Evolutionary conservation across 306 rosid species (phyloP).

Genomic region (Hippophae gyantsensis): DNA sequence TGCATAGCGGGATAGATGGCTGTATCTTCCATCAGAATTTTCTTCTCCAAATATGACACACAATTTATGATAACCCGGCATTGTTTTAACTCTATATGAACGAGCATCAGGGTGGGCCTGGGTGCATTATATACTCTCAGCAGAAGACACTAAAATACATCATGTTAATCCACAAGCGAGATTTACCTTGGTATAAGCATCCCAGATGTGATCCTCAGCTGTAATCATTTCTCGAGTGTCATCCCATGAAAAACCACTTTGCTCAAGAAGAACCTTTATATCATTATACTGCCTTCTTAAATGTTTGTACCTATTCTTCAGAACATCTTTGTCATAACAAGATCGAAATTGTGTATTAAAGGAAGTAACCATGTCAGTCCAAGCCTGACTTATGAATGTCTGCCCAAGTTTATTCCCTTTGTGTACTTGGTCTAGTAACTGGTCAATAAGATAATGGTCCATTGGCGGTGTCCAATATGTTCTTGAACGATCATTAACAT

Average conservation of each 20-base stretch:
- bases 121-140: slow-evolving; percentile 25
- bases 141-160: slow-evolving; percentile 5
- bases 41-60: slow-evolving; percentile 56
- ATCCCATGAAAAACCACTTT: slow-evolving; percentile 58
- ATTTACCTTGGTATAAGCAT: slow-evolving; percentile 53
- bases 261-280: slow-evolving; percentile 45
- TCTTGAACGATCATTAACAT: slow-evolving; percentile 51
- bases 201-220: slow-evolving; percentile 58
- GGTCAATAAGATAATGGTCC: slow-evolving; percentile 61
- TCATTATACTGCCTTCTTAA: slow-evolving; percentile 61
- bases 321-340: slow-evolving; percentile 58
- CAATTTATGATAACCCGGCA: slow-evolving; percentile 55
- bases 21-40: slow-evolving; percentile 40
- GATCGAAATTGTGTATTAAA: slow-evolving; percentile 55
- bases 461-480: slow-evolving; percentile 74
- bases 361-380: slow-evolving; percentile 49
- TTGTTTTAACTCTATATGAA: slow-evolving; percentile 64
- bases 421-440: slow-evolving; percentile 53
- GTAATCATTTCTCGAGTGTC: slow-evolving; percentile 58
- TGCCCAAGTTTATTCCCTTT: slow-evolving; percentile 58
- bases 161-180: slow-evolving; percentile 10
- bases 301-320: slow-evolving; percentile 66
- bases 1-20: slow-evolving; percentile 36
- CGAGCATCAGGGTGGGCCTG: slow-evolving; percentile 72
- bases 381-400: slow-evolving; percentile 59